A percentile compares a stretch with the other conserved stretches of the same genome.
These are phyloP conservation scores for Teunomyces panamensis DNA, from an alignment of 805 yeast genomes.

Conservation along the genomic window DNA sequence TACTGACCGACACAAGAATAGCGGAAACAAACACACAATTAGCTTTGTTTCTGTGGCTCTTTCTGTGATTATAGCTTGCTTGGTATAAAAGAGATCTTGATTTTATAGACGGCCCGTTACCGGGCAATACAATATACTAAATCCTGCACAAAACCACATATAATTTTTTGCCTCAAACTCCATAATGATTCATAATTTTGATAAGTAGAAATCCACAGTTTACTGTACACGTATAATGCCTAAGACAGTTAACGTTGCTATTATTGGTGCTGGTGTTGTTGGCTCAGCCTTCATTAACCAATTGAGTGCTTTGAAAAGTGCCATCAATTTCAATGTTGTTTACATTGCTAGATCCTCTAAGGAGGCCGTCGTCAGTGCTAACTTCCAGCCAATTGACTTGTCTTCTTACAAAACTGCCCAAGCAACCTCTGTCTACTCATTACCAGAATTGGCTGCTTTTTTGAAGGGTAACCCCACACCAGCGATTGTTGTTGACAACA, in stretches of 20 bases:
- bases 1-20: constrained; percentile 16
- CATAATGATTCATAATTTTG: neutral
- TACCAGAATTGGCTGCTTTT: constrained; percentile 58
- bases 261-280: constrained; percentile 84
- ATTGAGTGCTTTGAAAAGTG: constrained; percentile 57
- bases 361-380: constrained; percentile 63
- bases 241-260: constrained; percentile 43
- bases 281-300: constrained; percentile 90
- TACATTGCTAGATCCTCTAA: constrained; percentile 70
- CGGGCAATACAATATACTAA: neutral
- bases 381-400: constrained; percentile 70
- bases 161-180: neutral
- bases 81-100: neutral
- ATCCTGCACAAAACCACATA: neutral
- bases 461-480: constrained; percentile 69
- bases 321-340: constrained; percentile 71
- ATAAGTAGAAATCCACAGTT: neutral
- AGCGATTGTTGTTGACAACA: constrained; percentile 87
- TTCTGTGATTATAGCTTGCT: neutral
- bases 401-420: constrained; percentile 54
- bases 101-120: constrained; percentile 5
- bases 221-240: constrained; percentile 11
- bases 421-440: constrained; percentile 48
- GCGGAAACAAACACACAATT: neutral
- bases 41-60: constrained; percentile 1